phyloP scores from a whole-genome alignment of 2,329 filamentous ascomycete genomes.

The Talaromyces sp. region DNA sequence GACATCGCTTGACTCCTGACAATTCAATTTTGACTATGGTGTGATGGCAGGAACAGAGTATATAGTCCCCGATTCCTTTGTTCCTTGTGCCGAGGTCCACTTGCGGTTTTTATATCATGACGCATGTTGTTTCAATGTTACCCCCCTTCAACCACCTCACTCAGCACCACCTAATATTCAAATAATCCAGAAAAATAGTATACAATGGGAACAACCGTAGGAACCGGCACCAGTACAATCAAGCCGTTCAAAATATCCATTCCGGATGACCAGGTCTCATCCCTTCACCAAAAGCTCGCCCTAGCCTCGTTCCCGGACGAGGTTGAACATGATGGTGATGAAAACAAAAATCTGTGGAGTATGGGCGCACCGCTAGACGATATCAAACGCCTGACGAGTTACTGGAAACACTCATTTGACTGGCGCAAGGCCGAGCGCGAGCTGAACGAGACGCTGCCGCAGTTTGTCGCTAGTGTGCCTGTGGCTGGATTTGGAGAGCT shows the following conservation, averaged over 20 bases:
- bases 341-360: conserved; percentile 30
- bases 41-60: too few species aligned
- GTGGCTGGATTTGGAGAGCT: conserved; percentile 56
- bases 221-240: conserved; percentile 13
- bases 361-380: conserved; percentile 54
- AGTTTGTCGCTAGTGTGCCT: conserved; percentile 49
- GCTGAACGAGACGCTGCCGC: conserved; percentile 53
- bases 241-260: conserved; percentile 46
- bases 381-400: conserved; percentile 51
- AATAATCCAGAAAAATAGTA: background rate
- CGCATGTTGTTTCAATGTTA: too few species aligned
- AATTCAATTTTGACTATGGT: too few species aligned
- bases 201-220: background rate
- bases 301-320: conserved; percentile 53
- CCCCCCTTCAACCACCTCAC: background rate
- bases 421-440: conserved; percentile 56
- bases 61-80: too few species aligned
- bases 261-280: conserved; percentile 47
- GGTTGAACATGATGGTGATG: conserved; percentile 31
- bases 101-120: too few species aligned
- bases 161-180: background rate
- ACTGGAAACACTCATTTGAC: conserved; percentile 54
- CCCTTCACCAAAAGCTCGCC: conserved; percentile 52
- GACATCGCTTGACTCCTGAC: too few species aligned
- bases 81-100: background rate